Evolutionary conservation across 495 filamentous ascomycete species (phyloP), one percentile per base, ranked within the genome.

Genomic region (Extremus antarcticus): DNA sequence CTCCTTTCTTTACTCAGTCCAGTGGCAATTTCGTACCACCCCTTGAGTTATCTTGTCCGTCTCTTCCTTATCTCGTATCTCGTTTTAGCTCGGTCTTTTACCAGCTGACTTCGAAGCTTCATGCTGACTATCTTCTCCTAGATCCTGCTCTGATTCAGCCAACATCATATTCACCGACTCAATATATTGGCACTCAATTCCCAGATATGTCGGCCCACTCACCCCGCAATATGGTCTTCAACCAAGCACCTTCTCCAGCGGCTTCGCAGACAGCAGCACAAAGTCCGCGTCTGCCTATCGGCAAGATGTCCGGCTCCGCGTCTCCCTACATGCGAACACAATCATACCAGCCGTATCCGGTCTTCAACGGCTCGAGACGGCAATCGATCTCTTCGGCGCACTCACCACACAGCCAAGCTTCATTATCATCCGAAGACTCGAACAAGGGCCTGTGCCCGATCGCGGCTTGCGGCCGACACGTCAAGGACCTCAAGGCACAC

Each of bases 401-500:
- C 35, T 80, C 80, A 9, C 74, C 73, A 50, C 71, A 70, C 51
- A 86, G 76, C 17, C 76, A 71, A 48, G 75, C 68, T 17, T 82
- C 78, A 49, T 73, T 76, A 1, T 70, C 71, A 16, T 76, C 78
- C 24, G 86, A 88, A 19, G 83, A 84, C 41, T 68, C 68, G 32
- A 77, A 76, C 49, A 82, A 84, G 65, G 83, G 84, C 45, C 78
- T 85, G 43, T 96, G 90, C 70, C 86, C 87, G 13, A 79, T 86
- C 61, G 81, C 85, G 0, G 88, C 92, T 22, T 96, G 90, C 58
- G 88, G 89, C 16, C 82, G 87, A 52, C 76, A 87, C n/a, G 94
- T 95, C 78, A 94, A 94, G 64, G 90, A 96, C 61, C 71, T 94
- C 50, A 92, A 91, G 62, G 90, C 92, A 3, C 92, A 99, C 68